Base-by-base conservation (phyloP, 768 basidiomycete genomes). In the Calocera viscosa region DNA sequence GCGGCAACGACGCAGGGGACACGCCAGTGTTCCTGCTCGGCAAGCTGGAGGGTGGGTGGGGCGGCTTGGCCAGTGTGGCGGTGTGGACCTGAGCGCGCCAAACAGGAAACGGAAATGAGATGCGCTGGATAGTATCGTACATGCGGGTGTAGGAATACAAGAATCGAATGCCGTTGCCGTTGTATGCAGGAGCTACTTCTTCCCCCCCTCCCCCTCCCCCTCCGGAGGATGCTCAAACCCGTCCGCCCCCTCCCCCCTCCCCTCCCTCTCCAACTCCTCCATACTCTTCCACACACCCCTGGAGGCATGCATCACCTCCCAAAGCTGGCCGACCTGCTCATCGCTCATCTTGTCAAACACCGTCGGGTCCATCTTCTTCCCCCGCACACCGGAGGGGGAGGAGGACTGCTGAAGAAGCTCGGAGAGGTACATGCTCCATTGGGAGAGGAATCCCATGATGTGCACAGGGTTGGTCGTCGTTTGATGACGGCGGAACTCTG, bases 401-500 rank as follows among this genome's bases (percentile, higher is more conserved):
- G 24, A n/a, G 73, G 16, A 80, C 82, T 30, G 72, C 76, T 69
- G 38, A 14, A 85, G 86, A 35, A 89, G 74, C 68, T 83, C 77
- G 71, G 95, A 91, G 66, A 97, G 81, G 76, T 99, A 98, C 67
- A 83, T 75, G 76, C 95, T 96, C 95, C 95, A 99, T 72, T 97
- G 91, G 1, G 89, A 88, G 10, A 98, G 80, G 74, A 99, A 99
- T 1, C 92, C 94, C 74, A 98, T 95, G 69, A 97, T 85, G 74
- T 97, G 86, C 8, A 87, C 81, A 1, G 93, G 90, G 76, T 98
- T 97, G 24, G 86, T 86, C 12, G 86, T 84, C 26, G 83, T 79
- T 71, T 79, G 84, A 70, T 96, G 94, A 53, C 89, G 80, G 7
- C 89, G 86, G 76, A 96, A 98, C 76, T 99, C 95, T 91, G 33